Evolutionary conservation across 108 stramenopile species (phyloP), one percentile per base, ranked within the genome.

Genomic region (Nitzschia inconspicua): DNA sequence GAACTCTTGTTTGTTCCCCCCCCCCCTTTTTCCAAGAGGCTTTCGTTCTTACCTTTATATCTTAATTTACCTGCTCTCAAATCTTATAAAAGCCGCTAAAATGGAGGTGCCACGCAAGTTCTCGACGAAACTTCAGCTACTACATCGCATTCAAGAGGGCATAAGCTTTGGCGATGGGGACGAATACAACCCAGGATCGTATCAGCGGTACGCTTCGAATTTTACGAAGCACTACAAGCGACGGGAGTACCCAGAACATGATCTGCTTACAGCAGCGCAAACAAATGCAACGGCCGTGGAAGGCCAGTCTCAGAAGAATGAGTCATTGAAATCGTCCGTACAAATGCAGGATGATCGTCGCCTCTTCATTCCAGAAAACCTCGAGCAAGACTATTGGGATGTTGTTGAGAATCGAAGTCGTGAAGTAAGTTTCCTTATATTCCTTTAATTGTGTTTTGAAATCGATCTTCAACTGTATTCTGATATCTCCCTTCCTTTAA

Each of bases 321-420:
- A 29, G 3, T n/a, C n/a, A n/a, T n/a, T n/a, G n/a, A n/a, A n/a
- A n/a, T n/a, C n/a, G n/a, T n/a, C n/a, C n/a, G n/a, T n/a, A n/a
- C n/a, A n/a, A n/a, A n/a, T n/a, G n/a, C n/a, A n/a, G n/a, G 51
- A 64, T 44, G 24, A 23, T 14, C 48, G 35, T 31, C 47, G 50
- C 26, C 35, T 31, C 23, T 81, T 86, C 63, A 74, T 73, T 23
- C 77, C 85, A 27, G 73, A 68, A 22, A 68, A 79, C 40, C 69
- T 98, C n/a, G 96, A 96, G 65, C 65, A 75, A 16, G 92, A 96
- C 56, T 99, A 98, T 70, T 99, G 98, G 98, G 75, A 90, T 57
- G 85, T 96, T 13, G 89, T 99, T 8, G 96, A 96, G 63, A 80
- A 78, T 10, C 75, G 73, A 32, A 75, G 31, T n/a, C 66, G 79